These are phyloP conservation scores for Aspergillus oerlinghausenensis DNA, from an alignment of 2,329 filamentous ascomycete genomes.

Conservation along the genomic window DNA sequence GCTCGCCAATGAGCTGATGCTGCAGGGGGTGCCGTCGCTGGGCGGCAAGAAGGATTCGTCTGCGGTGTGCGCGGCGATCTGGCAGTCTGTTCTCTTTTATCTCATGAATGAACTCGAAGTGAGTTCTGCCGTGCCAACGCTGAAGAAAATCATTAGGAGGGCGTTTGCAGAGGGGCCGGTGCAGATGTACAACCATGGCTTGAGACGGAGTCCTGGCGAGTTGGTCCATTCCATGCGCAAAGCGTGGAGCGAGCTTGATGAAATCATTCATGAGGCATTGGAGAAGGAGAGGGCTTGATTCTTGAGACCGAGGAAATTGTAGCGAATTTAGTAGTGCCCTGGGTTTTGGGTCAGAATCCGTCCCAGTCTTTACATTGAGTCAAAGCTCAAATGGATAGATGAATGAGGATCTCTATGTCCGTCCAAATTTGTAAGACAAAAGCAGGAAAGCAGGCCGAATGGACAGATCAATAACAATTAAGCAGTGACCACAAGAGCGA, in stretches of 20 bases:
- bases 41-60: neutral
- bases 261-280: conserved; percentile 23
- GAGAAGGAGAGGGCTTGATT: conserved; percentile 21
- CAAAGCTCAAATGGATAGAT: neutral
- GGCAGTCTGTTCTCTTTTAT: neutral
- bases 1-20: conserved; percentile 24
- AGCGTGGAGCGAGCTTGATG: conserved; percentile 49
- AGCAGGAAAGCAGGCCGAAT: neutral
- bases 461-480: neutral
- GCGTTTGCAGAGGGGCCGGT: conserved; percentile 22
- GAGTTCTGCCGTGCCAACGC: conserved; percentile 28
- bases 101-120: conserved; percentile 21
- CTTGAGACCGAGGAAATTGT: neutral
- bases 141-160: conserved; percentile 21
- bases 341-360: too few species aligned
- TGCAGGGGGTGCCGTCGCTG: conserved; percentile 15
- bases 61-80: neutral
- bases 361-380: too few species aligned
- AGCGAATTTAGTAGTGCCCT: neutral
- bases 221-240: conserved; percentile 22
- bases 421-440: too few species aligned
- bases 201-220: conserved; percentile 19
- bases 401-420: neutral
- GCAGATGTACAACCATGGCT: neutral
- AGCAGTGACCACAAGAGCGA: neutral